phyloP scores from a whole-genome alignment of 2,329 filamentous ascomycete species.

The Zasmidium citrigriseum region DNA sequence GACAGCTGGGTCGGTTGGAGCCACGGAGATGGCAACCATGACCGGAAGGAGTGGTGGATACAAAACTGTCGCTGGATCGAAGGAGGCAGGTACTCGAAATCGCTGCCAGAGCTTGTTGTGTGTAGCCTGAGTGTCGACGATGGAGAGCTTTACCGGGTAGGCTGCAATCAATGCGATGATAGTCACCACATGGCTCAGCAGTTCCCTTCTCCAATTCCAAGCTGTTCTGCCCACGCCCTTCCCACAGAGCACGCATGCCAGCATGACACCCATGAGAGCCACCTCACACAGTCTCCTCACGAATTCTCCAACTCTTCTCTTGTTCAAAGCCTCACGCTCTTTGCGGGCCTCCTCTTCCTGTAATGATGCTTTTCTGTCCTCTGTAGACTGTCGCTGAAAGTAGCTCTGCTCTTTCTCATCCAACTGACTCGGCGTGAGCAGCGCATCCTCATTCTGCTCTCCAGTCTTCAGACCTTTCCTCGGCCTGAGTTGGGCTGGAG shows the following conservation, averaged over 20 bases:
- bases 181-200: conserved; percentile 40
- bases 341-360: conserved; percentile 43
- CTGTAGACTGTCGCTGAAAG: conserved; percentile 32
- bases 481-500: conserved; percentile 70
- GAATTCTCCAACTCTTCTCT: conserved; percentile 86
- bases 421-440: conserved; percentile 50
- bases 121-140: conserved; percentile 32
- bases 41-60: conserved; percentile 79
- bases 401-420: conserved; percentile 49
- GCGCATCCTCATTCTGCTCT: conserved; percentile 41
- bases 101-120: conserved; percentile 43
- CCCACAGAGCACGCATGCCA: conserved; percentile 47
- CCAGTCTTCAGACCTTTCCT: conserved; percentile 75
- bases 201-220: conserved; percentile 37
- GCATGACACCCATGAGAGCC: conserved; percentile 54
- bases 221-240: conserved; percentile 30
- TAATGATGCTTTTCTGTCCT: conserved; percentile 31
- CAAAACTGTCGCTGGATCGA: conserved; percentile 88
- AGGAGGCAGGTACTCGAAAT: conserved; percentile 69
- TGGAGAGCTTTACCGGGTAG: conserved; percentile 38
- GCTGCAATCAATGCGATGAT: conserved; percentile 31
- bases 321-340: conserved; percentile 65
- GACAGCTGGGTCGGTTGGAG: conserved; percentile 59
- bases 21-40: conserved; percentile 74
- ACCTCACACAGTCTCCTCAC: conserved; percentile 65